Evolutionary conservation across 2,329 filamentous ascomycete species (phyloP), one percentile per base, ranked within the genome.

Genomic region (Cephalotrichum gorgonifer): DNA sequence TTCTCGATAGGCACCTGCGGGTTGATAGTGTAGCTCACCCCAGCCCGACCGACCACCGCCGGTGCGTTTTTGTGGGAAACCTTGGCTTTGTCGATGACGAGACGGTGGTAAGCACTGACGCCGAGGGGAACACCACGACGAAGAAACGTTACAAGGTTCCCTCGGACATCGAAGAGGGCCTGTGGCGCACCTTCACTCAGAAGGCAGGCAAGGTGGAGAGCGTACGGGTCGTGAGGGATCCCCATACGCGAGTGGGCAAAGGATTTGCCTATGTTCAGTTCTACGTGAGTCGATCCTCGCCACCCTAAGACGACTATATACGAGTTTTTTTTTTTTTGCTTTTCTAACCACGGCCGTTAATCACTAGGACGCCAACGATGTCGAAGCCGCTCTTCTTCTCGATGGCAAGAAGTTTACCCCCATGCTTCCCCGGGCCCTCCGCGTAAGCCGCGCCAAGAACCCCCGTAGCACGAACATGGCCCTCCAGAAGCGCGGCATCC

Each of bases 211-310:
- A 78, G 54, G 86, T 98, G 12, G 91, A 98, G 67, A 95, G 84
- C 60, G 94, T 98, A 31, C 86, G 93, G 30, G 89, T 98, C 20
- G 79, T 96, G 46, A 82, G 93, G 49, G 93, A 98, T 61, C 75
- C 86, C 54, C 85, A 86, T 56, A 98, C 94, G 7, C 81, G 94
- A 45, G 88, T 98, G 27, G 89, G 93, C 59, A 98, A 98, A 64
- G 93, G 93, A 4, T 88, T 98, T 61, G 94, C 94, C 53, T 98
- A 98, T 60, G 91, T 98, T 15, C 93, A 98, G 62, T 98, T 98
- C 67, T 80, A 84, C 60, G 80, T 82, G 58, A 69, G 71, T 65
- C 15, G 17, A 43, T 17, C 7, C 5, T 41, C 26, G n/a, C 23
- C 41, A 26, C 12, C 22, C 28, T 31, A 31, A 31, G 14, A 14